Base-by-base conservation (phyloP, 116 monocot genomes). In the Zostera marina region DNA sequence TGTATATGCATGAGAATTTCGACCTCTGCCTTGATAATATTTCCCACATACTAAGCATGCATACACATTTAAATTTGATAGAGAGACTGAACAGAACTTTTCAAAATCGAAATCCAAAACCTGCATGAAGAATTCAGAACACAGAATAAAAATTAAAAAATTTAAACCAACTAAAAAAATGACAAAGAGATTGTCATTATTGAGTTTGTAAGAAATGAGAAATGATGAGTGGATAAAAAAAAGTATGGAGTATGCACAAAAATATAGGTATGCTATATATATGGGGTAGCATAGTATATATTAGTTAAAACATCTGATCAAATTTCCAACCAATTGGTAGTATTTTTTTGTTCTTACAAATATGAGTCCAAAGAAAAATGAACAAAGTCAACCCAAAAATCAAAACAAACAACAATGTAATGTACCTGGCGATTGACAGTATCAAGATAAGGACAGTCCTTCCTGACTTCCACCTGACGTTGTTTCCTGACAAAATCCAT, bases 51-150 rank as follows among this genome's bases (percentile, higher is more conserved):
- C 91, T 47, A 91, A 79, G 65, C 91, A 91, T 42, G 91, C 91
- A 67, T 91, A 91, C 10, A 91, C 91, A 72, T 91, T 91, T 63
- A 91, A 66, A 67, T 91, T 91, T 66, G 91, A 91, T 2, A 91
- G 68, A 24, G 91, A 91, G 14, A 91, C 77, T 46, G 91, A 91
- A 57, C 91, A 91, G 51, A 85, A 85, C 52, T 79, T 91, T 70
- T 91, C 91, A 73, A 91, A 91, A 79, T 91, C 91, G 72, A 91
- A 91, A 66, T 91, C 91, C 60, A 91, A 77, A 16, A 91, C 91
- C 91, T 91, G 67, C 73, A 82, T 42, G 47, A 60, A 22, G 2
- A 52, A 45, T 43, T 19, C 15, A 26, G 2, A 32, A 32, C 2
- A 32, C 32, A 32, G 32, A 15, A 68, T 44, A 22, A 24, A 15